These are phyloP conservation scores for Aspergillus fijiensis DNA, from an alignment of 2,329 filamentous ascomycete species.

Conservation along the genomic window DNA sequence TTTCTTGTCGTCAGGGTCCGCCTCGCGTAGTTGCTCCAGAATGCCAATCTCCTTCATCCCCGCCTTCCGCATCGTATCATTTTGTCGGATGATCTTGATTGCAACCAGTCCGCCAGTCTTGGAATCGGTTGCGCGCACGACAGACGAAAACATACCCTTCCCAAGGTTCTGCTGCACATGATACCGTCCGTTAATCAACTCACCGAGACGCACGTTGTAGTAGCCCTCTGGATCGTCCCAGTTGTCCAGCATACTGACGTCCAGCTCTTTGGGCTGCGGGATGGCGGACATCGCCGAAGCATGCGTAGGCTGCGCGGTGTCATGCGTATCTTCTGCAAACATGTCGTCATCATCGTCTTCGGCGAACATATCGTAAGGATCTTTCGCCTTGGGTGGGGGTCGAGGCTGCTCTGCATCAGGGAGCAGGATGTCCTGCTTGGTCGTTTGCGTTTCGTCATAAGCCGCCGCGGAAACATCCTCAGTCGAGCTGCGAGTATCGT, in stretches of 20 bases:
- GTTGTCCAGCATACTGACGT: constrained; percentile 80
- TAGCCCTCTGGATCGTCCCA: constrained; percentile 94
- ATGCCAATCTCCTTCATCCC: constrained; percentile 95
- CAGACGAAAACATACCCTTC: constrained; percentile 93
- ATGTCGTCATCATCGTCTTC: constrained; percentile 72
- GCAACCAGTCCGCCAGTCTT: constrained; percentile 76
- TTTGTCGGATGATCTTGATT: constrained; percentile 97
- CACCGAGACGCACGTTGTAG: constrained; percentile 90
- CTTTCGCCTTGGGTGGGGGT: constrained; percentile 46
- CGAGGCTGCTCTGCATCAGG: constrained; percentile 42
- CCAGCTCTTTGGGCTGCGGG: constrained; percentile 58
- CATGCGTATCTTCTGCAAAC: constrained; percentile 73
- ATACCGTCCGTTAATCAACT: constrained; percentile 85
- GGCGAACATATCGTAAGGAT: constrained; percentile 64
- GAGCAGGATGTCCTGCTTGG: constrained; percentile 53
- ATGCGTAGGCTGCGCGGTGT: constrained; percentile 52
- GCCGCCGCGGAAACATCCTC: constrained; percentile 55
- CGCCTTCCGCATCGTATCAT: constrained; percentile 86
- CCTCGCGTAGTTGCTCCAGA: constrained; percentile 78
- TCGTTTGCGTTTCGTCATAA: constrained; percentile 60
- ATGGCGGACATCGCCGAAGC: constrained; percentile 51
- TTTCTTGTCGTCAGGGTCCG: constrained; percentile 85
- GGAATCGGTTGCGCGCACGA: constrained; percentile 82
- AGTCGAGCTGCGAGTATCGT: constrained; percentile 63
- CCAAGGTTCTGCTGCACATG: constrained; percentile 84